These are phyloP conservation scores for Cyberlindnera maclurae DNA, from an alignment of 805 yeast species.

Conservation along the genomic window DNA sequence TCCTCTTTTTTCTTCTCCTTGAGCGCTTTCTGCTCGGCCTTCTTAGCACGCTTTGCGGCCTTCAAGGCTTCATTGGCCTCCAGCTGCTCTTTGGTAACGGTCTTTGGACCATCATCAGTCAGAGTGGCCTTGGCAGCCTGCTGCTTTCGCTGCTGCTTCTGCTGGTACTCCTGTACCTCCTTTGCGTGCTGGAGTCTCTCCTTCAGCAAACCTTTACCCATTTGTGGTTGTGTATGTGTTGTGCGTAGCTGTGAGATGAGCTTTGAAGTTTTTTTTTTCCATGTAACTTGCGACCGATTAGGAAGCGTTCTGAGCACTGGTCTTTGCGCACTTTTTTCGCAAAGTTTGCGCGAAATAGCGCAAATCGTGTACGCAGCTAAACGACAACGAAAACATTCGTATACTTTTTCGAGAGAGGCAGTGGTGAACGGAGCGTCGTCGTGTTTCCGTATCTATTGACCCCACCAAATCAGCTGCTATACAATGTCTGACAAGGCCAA, in stretches of 20 bases:
- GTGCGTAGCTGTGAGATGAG: not conserved
- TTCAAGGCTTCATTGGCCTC: constrained; percentile 15
- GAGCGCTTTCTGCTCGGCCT: constrained; percentile 14
- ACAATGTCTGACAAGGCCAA: constrained; percentile 21
- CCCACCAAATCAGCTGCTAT: too few relatives aligned
- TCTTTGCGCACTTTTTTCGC: not conserved
- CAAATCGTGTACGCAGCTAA: not conserved
- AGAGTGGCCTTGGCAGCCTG: constrained; percentile 14
- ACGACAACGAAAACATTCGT: too few relatives aligned
- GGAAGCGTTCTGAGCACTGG: not conserved
- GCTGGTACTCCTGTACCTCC: constrained; percentile 16
- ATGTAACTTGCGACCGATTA: not conserved
- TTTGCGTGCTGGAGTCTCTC: constrained; percentile 16
- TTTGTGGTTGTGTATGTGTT: constrained; percentile 2
- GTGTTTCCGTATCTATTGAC: too few relatives aligned
- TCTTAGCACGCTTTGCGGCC: constrained; percentile 14
- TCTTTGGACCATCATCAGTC: constrained; percentile 24
- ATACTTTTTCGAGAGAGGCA: too few relatives aligned
- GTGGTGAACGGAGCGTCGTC: too few relatives aligned
- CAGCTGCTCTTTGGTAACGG: constrained; percentile 27
- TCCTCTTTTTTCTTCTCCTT: constrained; percentile 12
- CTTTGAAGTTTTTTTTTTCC: not conserved
- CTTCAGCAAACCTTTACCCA: constrained; percentile 24
- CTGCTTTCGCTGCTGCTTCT: constrained; percentile 13
- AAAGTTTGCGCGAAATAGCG: not conserved